These are phyloP conservation scores for Gnetum montanum DNA, from an alignment of 75 land plant genomes.

Conservation along the genomic window DNA sequence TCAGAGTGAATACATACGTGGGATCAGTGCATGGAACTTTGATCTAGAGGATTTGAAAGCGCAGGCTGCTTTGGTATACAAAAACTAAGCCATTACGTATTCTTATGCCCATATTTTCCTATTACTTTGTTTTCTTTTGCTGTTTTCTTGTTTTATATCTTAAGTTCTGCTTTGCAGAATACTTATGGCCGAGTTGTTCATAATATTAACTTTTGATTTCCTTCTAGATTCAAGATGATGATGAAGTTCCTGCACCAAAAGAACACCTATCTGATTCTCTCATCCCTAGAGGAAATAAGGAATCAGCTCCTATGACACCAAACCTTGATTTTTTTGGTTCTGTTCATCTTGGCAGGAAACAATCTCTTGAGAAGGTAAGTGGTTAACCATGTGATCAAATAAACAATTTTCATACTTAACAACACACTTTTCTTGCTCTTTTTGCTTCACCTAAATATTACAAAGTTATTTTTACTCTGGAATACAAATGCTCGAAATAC, in stretches of 20 bases:
- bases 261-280: not conserved
- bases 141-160: no score
- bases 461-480: not conserved
- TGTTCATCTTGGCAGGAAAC: not conserved
- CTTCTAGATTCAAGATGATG: slow-evolving; percentile 65
- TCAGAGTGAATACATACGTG: slow-evolving; percentile 88
- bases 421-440: no score
- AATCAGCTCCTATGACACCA: not conserved
- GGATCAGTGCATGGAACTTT: slow-evolving; percentile 98
- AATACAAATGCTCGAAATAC: not conserved
- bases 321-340: not conserved
- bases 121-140: not conserved
- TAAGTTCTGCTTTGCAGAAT: not conserved
- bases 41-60: slow-evolving; percentile 89
- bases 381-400: no score
- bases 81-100: not conserved
- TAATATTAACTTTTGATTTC: not conserved
- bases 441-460: no score
- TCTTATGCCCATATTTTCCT: not conserved
- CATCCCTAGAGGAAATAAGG: not conserved
- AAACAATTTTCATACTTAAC: no score
- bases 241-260: slow-evolving; percentile 19
- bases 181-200: not conserved
- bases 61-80: slow-evolving; percentile 87
- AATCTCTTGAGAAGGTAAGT: not conserved